Evolutionary conservation across 441 rosid genomes (phyloP).

Genomic region (Eruca vesicaria): DNA sequence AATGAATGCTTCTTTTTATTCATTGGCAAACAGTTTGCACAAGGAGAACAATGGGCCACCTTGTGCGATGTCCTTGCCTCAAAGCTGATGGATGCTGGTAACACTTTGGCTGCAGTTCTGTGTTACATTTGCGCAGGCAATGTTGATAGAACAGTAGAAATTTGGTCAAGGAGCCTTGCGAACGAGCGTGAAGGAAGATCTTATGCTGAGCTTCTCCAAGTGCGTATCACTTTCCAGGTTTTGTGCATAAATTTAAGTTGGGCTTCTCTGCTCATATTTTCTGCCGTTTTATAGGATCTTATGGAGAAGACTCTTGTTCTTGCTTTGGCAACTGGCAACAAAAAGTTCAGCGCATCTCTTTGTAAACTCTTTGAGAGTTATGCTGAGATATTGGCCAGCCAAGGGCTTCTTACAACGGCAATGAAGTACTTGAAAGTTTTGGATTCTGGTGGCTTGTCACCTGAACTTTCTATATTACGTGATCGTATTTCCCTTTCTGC

Average conservation of each 20-base stretch:
- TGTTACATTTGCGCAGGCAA: slow-evolving; percentile 98
- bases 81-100: slow-evolving; percentile 73
- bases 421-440: slow-evolving; percentile 83
- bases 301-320: slow-evolving; percentile 99
- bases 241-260: neutral
- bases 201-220: slow-evolving; percentile 92
- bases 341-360: slow-evolving; percentile 86
- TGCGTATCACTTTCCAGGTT: slow-evolving; percentile 36
- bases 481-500: slow-evolving; percentile 80
- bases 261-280: slow-evolving; percentile 18
- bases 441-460: slow-evolving; percentile 84
- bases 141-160: slow-evolving; percentile 95
- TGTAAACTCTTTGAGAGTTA: slow-evolving; percentile 99
- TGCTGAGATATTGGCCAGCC: slow-evolving; percentile 98
- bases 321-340: slow-evolving; percentile 96
- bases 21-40: slow-evolving; percentile 72
- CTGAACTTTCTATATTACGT: slow-evolving; percentile 81
- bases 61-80: slow-evolving; percentile 89
- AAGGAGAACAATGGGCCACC: slow-evolving; percentile 83
- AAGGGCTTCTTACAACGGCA: slow-evolving; percentile 74
- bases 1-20: slow-evolving; percentile 18
- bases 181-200: slow-evolving; percentile 69
- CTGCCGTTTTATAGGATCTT: slow-evolving; percentile 63
- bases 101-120: slow-evolving; percentile 86
- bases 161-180: slow-evolving; percentile 90